Base-by-base conservation (phyloP, 441 rosid genomes). In the Gossypium laxum region DNA sequence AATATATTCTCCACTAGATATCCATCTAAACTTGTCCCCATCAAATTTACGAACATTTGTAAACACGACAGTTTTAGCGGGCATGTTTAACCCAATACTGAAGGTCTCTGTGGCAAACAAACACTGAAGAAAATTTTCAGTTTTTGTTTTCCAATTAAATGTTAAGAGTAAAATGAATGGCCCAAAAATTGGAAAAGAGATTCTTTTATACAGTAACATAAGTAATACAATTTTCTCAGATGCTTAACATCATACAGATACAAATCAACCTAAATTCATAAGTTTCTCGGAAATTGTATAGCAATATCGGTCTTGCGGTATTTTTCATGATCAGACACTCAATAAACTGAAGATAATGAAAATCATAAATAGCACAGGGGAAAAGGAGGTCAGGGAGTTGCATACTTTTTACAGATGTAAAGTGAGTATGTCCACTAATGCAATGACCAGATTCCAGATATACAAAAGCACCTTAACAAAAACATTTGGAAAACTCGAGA, bases 1-100 rank as follows among this genome's bases (percentile, higher is more conserved):
- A 75, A 92, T 89, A 77, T 94, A 94, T 79, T 92, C 98, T 75
- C 98, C 99, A 79, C 99, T 88, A 45, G 99, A 84, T 83, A 94
- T 80, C 99, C 98, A 94, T 79, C 98, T 86, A 79, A 94, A 94
- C 84, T 94, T 94, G 83, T 91, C 93, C 54, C 98, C 99, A 72
- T 94, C 99, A 80, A 92, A 94, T 85, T 92, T 92, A 60, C 99
- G 94, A 61, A 92, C 98, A 85, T 90, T 94, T 76, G 98, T 92
- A 78, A 94, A 94, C 14, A 94, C 99, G 67, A 94, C 97, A 32
- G 99, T 94, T 83, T 92, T 94, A 76, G 99, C 98, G 59, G 99
- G 99, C 98, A 94, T 94, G 85, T 94, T 94, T 79, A 94, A 76
- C 67, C 99, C 99, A 63, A 94, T 94, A 77, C 99, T 94, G 88